Conservation (phyloP, 2,329 filamentous ascomycete genomes). For the Pestalotiopsis sp. region DNA sequence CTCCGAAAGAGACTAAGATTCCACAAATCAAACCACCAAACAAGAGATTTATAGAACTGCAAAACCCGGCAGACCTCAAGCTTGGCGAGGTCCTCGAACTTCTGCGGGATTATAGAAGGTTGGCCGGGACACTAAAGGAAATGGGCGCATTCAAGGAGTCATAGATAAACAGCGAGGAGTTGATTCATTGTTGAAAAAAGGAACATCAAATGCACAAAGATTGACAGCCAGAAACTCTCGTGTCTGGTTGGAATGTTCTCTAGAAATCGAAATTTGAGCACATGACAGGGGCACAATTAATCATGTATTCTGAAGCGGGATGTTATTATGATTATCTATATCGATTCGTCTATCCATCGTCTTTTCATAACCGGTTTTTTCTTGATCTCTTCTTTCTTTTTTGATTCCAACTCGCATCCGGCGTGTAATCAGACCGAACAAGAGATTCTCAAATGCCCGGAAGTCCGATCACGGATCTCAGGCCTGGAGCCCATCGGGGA, state of each 20-base stretch:
- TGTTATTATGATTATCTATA: neutral
- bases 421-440: neutral
- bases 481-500: conserved; percentile 25
- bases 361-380: neutral
- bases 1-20: conserved; percentile 50
- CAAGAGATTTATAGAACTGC: conserved; percentile 72
- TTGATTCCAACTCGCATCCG: neutral
- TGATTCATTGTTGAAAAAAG: neutral
- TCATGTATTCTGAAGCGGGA: neutral
- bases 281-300: neutral
- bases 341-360: neutral
- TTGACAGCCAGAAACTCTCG: neutral
- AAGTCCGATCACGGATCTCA: conserved; percentile 24
- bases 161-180: conserved; percentile 19
- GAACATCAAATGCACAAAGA: neutral
- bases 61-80: conserved; percentile 70
- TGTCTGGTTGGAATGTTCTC: neutral
- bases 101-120: conserved; percentile 72
- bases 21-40: conserved; percentile 67
- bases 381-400: neutral
- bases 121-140: conserved; percentile 67
- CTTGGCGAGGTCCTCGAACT: conserved; percentile 75
- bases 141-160: conserved; percentile 59
- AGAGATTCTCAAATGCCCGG: conserved; percentile 24
- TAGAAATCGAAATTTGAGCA: too few species aligned